These are phyloP conservation scores for Myrica gale DNA, from an alignment of 306 rosid genomes.

Conservation along the genomic window DNA sequence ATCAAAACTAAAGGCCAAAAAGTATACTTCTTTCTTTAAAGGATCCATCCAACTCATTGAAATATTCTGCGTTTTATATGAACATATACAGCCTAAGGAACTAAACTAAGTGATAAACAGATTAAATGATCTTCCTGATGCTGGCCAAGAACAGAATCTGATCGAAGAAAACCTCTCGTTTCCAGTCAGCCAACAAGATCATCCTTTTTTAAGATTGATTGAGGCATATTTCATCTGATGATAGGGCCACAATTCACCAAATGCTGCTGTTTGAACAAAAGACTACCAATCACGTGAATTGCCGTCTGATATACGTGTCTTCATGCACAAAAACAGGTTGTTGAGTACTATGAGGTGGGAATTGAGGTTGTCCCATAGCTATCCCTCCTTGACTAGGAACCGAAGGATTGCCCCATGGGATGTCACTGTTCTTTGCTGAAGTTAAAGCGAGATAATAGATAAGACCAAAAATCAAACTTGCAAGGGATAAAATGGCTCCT, in stretches of 20 bases:
- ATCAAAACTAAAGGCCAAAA: background rate
- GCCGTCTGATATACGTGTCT: constrained; percentile 82
- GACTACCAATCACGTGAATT: constrained; percentile 54
- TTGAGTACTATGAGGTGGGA: constrained; percentile 52
- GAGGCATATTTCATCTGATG: background rate
- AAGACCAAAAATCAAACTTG: constrained; percentile 67
- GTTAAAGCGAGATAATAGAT: constrained; percentile 49
- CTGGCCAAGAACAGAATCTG: background rate
- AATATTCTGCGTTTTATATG: constrained; percentile 6
- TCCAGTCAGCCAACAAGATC: background rate
- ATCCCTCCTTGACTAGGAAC: constrained; percentile 56
- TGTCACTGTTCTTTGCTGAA: constrained; percentile 38
- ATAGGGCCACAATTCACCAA: background rate
- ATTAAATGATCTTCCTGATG: background rate
- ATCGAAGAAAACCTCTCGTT: background rate
- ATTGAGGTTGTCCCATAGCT: constrained; percentile 86
- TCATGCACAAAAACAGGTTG: constrained; percentile 85
- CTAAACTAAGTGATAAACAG: background rate
- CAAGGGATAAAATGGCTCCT: constrained; percentile 54
- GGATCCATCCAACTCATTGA: background rate
- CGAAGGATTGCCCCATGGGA: constrained; percentile 32
- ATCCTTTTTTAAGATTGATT: background rate
- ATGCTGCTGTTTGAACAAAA: background rate
- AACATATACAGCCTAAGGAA: constrained; percentile 3
- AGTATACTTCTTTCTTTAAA: background rate